These are phyloP conservation scores for Solanum infundibuliforme DNA, from an alignment of 257 asterid genomes.

Conservation along the genomic window DNA sequence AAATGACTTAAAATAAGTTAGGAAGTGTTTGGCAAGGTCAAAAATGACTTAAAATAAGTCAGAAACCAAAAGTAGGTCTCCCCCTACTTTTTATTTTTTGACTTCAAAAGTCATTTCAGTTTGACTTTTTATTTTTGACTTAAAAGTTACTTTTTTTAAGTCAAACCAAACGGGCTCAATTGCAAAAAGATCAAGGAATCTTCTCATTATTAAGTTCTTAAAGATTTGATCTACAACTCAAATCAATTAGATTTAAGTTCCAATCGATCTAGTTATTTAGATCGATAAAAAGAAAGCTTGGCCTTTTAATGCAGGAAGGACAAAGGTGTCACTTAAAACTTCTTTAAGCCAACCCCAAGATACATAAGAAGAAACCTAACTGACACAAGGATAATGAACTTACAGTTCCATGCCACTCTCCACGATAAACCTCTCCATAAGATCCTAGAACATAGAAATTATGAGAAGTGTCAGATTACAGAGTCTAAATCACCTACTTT, in stretches of 20 bases:
- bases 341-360: not conserved
- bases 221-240: not conserved
- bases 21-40: no score
- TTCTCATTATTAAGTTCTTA: not conserved
- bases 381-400: conserved; percentile 28
- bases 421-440: conserved; percentile 94
- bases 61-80: no score
- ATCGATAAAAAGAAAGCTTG: not conserved
- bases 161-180: not conserved
- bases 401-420: conserved; percentile 99
- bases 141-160: no score
- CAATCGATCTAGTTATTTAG: not conserved
- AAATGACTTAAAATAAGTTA: no score
- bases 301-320: not conserved
- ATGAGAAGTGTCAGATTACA: conserved; percentile 4
- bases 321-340: not conserved
- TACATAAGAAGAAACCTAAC: conserved; percentile 1
- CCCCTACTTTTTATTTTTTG: no score
- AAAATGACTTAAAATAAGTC: no score
- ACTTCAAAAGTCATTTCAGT: no score
- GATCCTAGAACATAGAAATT: conserved; percentile 52
- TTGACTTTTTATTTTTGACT: no score
- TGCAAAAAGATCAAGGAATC: not conserved
- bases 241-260: not conserved
- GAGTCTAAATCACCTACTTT: conserved; percentile 4